Percentiles rank a stretch among this genome's conserved stretches.
Conservation (phyloP, 495 filamentous ascomycete genomes). For the Xylaria intraflava region DNA sequence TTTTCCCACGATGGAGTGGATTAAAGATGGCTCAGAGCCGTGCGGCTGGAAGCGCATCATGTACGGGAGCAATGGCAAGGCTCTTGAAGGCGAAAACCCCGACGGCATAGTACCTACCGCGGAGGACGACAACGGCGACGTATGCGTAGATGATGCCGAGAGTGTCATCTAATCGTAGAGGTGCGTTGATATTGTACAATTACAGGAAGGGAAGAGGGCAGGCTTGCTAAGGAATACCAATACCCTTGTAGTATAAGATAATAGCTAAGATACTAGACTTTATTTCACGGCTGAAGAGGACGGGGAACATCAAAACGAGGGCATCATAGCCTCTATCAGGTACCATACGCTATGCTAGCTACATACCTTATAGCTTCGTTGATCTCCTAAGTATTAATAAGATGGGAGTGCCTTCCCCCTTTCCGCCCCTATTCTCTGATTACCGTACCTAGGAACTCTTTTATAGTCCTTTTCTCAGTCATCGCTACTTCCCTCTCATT, state of each 20-base stretch:
- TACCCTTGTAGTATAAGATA: conserved; percentile 10
- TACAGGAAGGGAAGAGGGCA: not conserved
- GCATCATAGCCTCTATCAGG: no score
- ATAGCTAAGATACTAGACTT: no score
- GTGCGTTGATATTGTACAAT: not conserved
- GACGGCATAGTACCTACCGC: conserved; percentile 33
- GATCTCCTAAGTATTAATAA: no score
- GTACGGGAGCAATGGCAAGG: conserved; percentile 52
- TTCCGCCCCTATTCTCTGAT: no score
- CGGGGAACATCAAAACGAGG: not conserved
- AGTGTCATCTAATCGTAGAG: not conserved
- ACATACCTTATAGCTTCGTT: no score
- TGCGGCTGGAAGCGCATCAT: conserved; percentile 67
- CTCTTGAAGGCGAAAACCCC: conserved; percentile 41
- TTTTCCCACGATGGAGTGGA: conserved; percentile 84
- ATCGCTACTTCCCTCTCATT: not conserved
- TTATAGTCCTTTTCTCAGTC: no score
- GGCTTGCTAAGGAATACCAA: not conserved
- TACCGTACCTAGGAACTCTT: no score
- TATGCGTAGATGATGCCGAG: conserved; percentile 15
- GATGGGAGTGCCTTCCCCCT: no score
- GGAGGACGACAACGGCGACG: conserved; percentile 16
- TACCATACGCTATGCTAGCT: no score
- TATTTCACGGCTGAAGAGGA: not conserved
- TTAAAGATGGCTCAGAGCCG: conserved; percentile 57